Evolutionary conservation across 2,329 filamentous ascomycete genomes (phyloP), one percentile per base, ranked within the genome.

Genomic region (Fusarium penzigii): DNA sequence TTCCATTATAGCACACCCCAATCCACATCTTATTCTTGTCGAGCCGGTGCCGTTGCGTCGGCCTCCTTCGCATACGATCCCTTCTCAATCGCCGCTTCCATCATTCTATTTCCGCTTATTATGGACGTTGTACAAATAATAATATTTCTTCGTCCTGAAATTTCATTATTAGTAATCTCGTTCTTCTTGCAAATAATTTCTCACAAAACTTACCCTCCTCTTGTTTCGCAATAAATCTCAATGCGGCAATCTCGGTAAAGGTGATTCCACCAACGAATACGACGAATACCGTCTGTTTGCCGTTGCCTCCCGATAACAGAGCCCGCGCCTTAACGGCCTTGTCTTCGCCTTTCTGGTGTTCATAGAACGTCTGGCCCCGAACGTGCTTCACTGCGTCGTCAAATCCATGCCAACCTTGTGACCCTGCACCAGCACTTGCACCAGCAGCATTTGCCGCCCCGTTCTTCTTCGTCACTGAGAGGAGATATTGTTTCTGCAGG

Each of bases 231-330:
- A 99, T 88, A 68, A 96, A 97, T 49, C 95, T 82, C 68, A 99
- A 70, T 17, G 95, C 94, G 39, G 95, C 92, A 69, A 99, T 93
- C 73, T 99, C 94, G 0, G 94, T 93, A 68, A 95, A 96, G 0
- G 92, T 97, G 49, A 99, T 89, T 2, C 94, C 95, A n/a, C 94
- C 94, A 16, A 99, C 77, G 72, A 97, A 97, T 62, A 97, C 96
- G n/a, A 99, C 87, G 66, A 97, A 90, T 1, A 96, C 88, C 0
- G 89, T 93, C 77, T 96, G 96, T 69, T 86, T 86, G 46, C 84
- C 84, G 14, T 83, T 82, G 3, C 90, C 90, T 1, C 92, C 90
- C 43, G 90, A 90, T 39, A 99, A 77, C 25, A 95, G 82, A 54
- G 90, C 87, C 51, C 92, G 81, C 14, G 93, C 93, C 65, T 93